Percentiles rank a stretch among this genome's conserved stretches.
phyloP scores from a whole-genome alignment of 352 stramenopile genomes.

The Phytophthora fragariae region DNA sequence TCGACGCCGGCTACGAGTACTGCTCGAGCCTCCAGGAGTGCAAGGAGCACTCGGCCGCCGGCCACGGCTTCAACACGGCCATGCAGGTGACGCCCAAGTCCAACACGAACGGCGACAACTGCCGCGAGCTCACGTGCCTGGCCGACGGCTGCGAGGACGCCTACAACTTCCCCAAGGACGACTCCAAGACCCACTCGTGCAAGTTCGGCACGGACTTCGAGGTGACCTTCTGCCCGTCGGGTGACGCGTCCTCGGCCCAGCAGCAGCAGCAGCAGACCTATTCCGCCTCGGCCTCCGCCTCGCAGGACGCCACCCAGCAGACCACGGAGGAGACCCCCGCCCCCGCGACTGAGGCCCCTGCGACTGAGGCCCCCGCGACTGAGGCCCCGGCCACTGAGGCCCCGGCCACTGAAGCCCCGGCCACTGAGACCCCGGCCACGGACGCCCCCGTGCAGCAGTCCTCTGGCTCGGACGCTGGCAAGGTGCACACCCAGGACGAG shows the following conservation, averaged over 20 bases:
- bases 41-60: slow-evolving; percentile 60
- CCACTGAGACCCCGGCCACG: slow-evolving; percentile 22
- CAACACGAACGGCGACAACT: slow-evolving; percentile 73
- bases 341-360: slow-evolving; percentile 8
- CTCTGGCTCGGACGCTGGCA: slow-evolving; percentile 26
- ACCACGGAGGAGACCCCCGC: slow-evolving; percentile 26
- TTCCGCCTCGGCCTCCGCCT: slow-evolving; percentile 7
- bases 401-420: slow-evolving; percentile 2
- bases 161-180: slow-evolving; percentile 76
- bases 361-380: slow-evolving; percentile 6
- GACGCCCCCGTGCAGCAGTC: slow-evolving; percentile 30
- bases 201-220: slow-evolving; percentile 64
- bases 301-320: slow-evolving; percentile 24
- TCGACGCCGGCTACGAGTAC: slow-evolving; percentile 62
- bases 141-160: slow-evolving; percentile 66
- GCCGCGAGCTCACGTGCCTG: slow-evolving; percentile 63
- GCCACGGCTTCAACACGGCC: slow-evolving; percentile 75
- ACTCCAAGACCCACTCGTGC: slow-evolving; percentile 80
- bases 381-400: neutral
- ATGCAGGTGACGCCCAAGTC: slow-evolving; percentile 59
- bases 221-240: slow-evolving; percentile 72
- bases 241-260: slow-evolving; percentile 15
- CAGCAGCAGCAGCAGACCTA: slow-evolving; percentile 28
- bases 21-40: slow-evolving; percentile 73
- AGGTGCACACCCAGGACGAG: slow-evolving; percentile 33